Evolutionary conservation across 2,329 filamentous ascomycete genomes (phyloP).

Genomic region (Volutella citrinella): DNA sequence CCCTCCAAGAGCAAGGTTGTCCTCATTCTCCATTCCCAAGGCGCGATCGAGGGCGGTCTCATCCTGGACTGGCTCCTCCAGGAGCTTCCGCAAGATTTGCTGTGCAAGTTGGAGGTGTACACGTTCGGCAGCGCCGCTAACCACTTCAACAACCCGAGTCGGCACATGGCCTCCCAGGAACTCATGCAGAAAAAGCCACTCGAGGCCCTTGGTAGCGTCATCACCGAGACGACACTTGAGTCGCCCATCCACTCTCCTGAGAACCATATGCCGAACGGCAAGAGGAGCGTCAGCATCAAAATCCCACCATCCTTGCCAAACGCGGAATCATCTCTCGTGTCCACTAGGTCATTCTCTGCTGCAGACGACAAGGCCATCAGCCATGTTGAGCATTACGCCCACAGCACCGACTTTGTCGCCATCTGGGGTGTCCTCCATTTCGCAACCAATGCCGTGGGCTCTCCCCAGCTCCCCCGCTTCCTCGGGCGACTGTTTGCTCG

Average conservation of each 20-base stretch:
- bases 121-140: constrained; percentile 79
- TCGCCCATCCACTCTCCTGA: constrained; percentile 19
- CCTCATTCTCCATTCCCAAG: constrained; percentile 74
- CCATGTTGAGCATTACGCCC: constrained; percentile 79
- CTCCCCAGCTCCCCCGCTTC: constrained; percentile 54
- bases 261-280: neutral
- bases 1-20: constrained; percentile 64
- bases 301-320: constrained; percentile 14
- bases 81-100: constrained; percentile 63
- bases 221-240: constrained; percentile 34
- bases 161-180: constrained; percentile 44
- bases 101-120: constrained; percentile 70
- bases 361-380: constrained; percentile 54
- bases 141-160: constrained; percentile 76
- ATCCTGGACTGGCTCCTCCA: constrained; percentile 75
- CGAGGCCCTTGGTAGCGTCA: constrained; percentile 30
- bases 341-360: constrained; percentile 33
- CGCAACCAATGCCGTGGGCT: constrained; percentile 40
- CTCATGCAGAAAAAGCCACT: constrained; percentile 31
- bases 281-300: constrained; percentile 11
- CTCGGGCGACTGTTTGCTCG: constrained; percentile 60
- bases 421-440: constrained; percentile 73
- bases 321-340: constrained; percentile 28
- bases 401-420: constrained; percentile 70
- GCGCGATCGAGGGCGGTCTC: constrained; percentile 69